Evolutionary conservation across 192 early-diverging fungal genomes (phyloP).

Genomic region (Coemansia sp.): DNA sequence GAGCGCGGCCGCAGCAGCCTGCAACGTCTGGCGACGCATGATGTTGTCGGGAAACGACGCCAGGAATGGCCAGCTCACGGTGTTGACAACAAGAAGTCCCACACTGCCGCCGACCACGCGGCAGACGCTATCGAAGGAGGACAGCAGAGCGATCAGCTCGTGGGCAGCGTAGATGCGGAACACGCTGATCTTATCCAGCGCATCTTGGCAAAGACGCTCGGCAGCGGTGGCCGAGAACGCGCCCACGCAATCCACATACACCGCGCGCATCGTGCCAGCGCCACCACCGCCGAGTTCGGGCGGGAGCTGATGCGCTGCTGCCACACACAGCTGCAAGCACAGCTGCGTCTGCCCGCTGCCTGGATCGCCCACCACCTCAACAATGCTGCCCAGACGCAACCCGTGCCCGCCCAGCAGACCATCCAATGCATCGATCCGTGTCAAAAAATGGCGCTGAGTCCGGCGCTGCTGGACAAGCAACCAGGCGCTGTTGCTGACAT

Average conservation of each 20-base stretch:
- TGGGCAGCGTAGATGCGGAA: constrained; percentile 36
- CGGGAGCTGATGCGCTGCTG: constrained; percentile 8
- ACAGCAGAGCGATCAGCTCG: constrained; percentile 29
- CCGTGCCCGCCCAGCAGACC: constrained; percentile 21
- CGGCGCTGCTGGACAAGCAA: constrained; percentile 7
- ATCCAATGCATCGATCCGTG: constrained; percentile 17
- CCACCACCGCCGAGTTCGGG: neutral
- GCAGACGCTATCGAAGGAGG: constrained; percentile 18
- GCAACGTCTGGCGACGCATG: constrained; percentile 24
- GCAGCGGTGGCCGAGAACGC: constrained; percentile 24
- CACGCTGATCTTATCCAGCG: constrained; percentile 17
- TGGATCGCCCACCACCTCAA: constrained; percentile 22
- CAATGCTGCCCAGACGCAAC: constrained; percentile 16
- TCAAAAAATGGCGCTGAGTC: constrained; percentile 17
- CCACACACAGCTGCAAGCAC: constrained; percentile 27
- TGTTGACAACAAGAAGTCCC: constrained; percentile 31
- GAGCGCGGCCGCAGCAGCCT: constrained; percentile 22
- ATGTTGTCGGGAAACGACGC: constrained; percentile 31
- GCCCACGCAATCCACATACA: constrained; percentile 28
- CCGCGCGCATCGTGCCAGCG: constrained; percentile 5
- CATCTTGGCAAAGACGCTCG: neutral
- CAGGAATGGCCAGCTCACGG: constrained; percentile 43
- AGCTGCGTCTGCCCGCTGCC: constrained; percentile 22
- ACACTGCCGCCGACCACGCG: neutral
- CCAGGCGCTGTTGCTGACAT: constrained; percentile 9